A percentile compares a stretch with the other conserved stretches of the same genome.
Conservation (phyloP, 1,284 basidiomycete species). For the Coriolopsis trogii region DNA sequence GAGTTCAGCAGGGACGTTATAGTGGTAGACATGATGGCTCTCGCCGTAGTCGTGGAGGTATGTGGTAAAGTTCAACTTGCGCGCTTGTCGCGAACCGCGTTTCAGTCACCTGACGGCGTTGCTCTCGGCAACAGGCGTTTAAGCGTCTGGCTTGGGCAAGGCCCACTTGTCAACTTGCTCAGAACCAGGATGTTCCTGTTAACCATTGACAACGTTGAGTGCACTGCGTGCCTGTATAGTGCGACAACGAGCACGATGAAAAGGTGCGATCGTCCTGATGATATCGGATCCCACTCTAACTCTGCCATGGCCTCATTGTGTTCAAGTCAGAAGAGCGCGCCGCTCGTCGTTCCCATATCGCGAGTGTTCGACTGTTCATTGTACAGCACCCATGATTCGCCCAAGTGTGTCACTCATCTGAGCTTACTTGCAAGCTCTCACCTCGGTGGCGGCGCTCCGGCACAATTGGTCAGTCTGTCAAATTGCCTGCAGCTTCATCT, state of each 20-base stretch:
- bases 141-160: background rate
- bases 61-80: conserved; percentile 20
- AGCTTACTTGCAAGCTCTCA: background rate
- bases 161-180: background rate
- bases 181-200: background rate
- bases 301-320: too few species aligned
- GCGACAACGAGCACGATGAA: too few species aligned
- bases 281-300: too few species aligned
- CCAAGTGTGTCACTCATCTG: background rate
- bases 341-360: too few species aligned
- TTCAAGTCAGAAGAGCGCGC: too few species aligned
- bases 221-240: too few species aligned
- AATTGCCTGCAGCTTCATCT: too few species aligned
- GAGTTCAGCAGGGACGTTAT: conserved; percentile 70
- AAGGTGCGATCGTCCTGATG: too few species aligned
- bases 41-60: conserved; percentile 19
- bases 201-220: too few species aligned
- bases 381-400: too few species aligned
- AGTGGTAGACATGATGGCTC: conserved; percentile 30
- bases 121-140: background rate
- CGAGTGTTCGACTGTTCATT: too few species aligned
- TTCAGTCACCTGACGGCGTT: conserved; percentile 23
- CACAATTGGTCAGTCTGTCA: background rate
- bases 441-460: conserved; percentile 5
- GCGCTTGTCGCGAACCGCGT: conserved; percentile 21